A percentile compares a stretch with the other conserved stretches of the same genome.
Evolutionary conservation across 2,329 filamentous ascomycete genomes (phyloP).

Genomic region (Talaromyces albobiverticillius): DNA sequence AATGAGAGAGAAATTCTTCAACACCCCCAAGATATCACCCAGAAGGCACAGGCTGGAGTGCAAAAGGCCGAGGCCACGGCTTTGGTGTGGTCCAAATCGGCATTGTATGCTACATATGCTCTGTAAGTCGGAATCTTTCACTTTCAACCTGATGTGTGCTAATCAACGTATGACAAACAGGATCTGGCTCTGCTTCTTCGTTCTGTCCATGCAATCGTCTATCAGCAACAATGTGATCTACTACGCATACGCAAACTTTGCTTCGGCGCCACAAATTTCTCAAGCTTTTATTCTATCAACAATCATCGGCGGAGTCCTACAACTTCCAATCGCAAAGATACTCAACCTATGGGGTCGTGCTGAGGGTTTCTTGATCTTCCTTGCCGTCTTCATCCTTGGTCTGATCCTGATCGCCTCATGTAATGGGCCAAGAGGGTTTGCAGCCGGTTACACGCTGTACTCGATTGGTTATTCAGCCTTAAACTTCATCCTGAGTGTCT

Average conservation of each 20-base stretch:
- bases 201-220: constrained; percentile 42
- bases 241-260: constrained; percentile 53
- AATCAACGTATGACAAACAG: too few relatives aligned
- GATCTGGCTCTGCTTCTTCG: constrained; percentile 49
- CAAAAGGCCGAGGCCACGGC: constrained; percentile 43
- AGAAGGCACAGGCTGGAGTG: constrained; percentile 30
- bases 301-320: constrained; percentile 57
- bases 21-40: constrained; percentile 23
- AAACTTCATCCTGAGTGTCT: constrained; percentile 55
- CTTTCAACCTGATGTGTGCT: too few relatives aligned
- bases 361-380: constrained; percentile 54
- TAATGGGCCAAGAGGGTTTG: constrained; percentile 59
- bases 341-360: constrained; percentile 63
- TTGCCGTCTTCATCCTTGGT: constrained; percentile 46
- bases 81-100: constrained; percentile 38
- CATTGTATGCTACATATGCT: constrained; percentile 29
- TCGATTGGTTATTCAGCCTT: constrained; percentile 56
- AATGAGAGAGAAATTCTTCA: constrained; percentile 25
- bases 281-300: constrained; percentile 56
- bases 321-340: constrained; percentile 60
- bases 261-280: constrained; percentile 48
- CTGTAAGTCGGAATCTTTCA: constrained; percentile 27
- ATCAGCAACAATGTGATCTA: constrained; percentile 44
- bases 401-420: constrained; percentile 62
- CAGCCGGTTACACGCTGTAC: constrained; percentile 62